Conservation (phyloP, 371 early-diverging fungal species). For the Mortierella sp. region DNA sequence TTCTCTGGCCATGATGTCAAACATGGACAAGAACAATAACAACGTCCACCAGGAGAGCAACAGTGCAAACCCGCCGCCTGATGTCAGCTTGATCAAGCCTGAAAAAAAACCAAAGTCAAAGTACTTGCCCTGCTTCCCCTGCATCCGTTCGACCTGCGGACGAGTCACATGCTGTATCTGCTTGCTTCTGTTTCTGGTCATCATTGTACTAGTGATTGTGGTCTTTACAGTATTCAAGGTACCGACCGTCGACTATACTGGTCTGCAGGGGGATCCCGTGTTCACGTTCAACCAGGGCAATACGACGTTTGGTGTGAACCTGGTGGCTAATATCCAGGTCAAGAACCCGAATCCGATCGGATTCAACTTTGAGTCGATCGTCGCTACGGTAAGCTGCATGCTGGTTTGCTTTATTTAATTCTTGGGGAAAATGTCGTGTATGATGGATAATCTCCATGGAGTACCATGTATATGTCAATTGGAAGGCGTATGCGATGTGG, state of each 20-base stretch:
- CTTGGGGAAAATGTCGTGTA: too few species aligned
- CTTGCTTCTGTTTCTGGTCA: constrained; percentile 19
- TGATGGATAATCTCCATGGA: too few species aligned
- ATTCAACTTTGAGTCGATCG: constrained; percentile 59
- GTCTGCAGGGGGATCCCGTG: constrained; percentile 7
- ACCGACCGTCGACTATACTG: constrained; percentile 35
- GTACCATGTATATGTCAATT: too few species aligned
- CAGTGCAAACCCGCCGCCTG: too few species aligned
- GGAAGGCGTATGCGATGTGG: not conserved
- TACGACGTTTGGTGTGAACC: constrained; percentile 23
- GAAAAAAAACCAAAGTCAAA: constrained; percentile 8
- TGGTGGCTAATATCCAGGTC: constrained; percentile 59
- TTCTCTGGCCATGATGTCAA: too few species aligned
- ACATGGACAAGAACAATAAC: too few species aligned
- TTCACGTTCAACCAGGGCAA: constrained; percentile 41
- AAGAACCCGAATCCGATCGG: constrained; percentile 67
- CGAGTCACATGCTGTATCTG: constrained; percentile 23
- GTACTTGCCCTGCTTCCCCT: constrained; percentile 35
- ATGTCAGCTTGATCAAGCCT: constrained; percentile 10
- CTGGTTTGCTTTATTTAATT: not conserved
- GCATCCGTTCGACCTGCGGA: constrained; percentile 39
- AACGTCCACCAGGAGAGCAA: too few species aligned
- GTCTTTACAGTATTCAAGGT: constrained; percentile 32
- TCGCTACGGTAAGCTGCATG: constrained; percentile 56
- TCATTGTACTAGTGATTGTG: constrained; percentile 32